A percentile compares a stretch with the other conserved stretches of the same genome.
These are phyloP conservation scores for Umbelopsis isabellina DNA, from an alignment of 192 early-diverging fungal species.

Conservation along the genomic window DNA sequence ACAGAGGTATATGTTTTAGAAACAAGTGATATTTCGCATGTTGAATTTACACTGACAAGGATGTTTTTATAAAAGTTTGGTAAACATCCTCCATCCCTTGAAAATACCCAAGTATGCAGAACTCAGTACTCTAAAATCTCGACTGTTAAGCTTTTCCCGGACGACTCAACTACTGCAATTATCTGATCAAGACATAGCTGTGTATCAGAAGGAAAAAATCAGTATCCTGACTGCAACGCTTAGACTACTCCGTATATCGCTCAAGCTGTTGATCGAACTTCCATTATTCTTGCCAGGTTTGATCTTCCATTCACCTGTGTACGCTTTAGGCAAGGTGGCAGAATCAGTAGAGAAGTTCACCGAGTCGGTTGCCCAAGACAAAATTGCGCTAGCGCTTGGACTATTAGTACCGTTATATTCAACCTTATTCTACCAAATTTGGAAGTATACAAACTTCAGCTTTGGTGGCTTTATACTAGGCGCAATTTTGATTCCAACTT, in stretches of 20 bases:
- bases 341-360: slow-evolving; percentile 44
- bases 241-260: slow-evolving; percentile 27
- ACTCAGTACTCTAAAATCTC: slow-evolving; percentile 24
- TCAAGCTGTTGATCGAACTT: slow-evolving; percentile 37
- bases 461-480: slow-evolving; percentile 32
- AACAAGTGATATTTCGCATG: not conserved
- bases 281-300: slow-evolving; percentile 52
- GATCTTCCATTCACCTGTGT: slow-evolving; percentile 47
- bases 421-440: slow-evolving; percentile 33
- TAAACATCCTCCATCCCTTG: slow-evolving; percentile 27
- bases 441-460: slow-evolving; percentile 33
- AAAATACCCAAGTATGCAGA: not conserved
- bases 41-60: not conserved
- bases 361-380: slow-evolving; percentile 49
- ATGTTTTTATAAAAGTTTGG: slow-evolving; percentile 22
- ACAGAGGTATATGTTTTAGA: slow-evolving; percentile 41
- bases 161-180: slow-evolving; percentile 32
- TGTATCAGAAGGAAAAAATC: slow-evolving; percentile 44
- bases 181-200: slow-evolving; percentile 40
- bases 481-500: slow-evolving; percentile 37
- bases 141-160: slow-evolving; percentile 32
- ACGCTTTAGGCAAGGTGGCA: slow-evolving; percentile 40
- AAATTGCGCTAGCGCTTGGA: slow-evolving; percentile 33
- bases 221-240: slow-evolving; percentile 31
- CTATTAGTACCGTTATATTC: slow-evolving; percentile 36